Evolutionary conservation across 257 asterid species (phyloP), one percentile per base, ranked within the genome.

Genomic region (Anisodus acutangulus): DNA sequence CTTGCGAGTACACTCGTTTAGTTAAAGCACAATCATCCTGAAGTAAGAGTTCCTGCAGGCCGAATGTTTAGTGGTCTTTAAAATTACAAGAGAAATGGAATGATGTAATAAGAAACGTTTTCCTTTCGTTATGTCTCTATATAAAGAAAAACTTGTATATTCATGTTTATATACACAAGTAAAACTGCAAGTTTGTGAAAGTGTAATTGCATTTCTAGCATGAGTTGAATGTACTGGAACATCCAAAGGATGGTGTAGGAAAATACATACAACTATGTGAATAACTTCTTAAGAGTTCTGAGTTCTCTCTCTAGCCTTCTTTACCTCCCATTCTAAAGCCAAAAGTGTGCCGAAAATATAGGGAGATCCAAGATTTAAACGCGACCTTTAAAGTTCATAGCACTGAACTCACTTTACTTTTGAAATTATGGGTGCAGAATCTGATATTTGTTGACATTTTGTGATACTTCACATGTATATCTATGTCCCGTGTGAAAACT

Each of bases 191-290:
- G 59, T 47, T 19, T 72, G 26, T 68, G 53, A 72, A 10, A 4
- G 43, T 72, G 9, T 72, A 72, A 72, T 19, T 47, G 59, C 60
- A 72, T 41, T 5, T 72, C 41, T 72, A 72, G 80, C 80, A 47
- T 47, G 59, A 51, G 10, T 72, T 45, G 5, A 43, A 43, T 9
- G 57, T 43, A 6, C 47, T 19, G 37, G 19, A 70, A 66, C 9
- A 66, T 66, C 72, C 17, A 15, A 66, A 12, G 47, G 43, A 26
- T 66, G 72, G 19, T 31, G 7, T 66, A 12, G n/a, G 5, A 12
- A 31, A 11, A 26, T 64, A 64, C 11, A 64, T 64, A 26, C 35
- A 31, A 54, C 59, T 54, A 54, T 11, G 13, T 11, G 17, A 13
- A 31, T 16, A 57, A 57, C 63, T 57, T 57, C 22, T 57, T 51